Conservation (phyloP, 2,329 filamentous ascomycete genomes). For the Penicillium sp. region DNA sequence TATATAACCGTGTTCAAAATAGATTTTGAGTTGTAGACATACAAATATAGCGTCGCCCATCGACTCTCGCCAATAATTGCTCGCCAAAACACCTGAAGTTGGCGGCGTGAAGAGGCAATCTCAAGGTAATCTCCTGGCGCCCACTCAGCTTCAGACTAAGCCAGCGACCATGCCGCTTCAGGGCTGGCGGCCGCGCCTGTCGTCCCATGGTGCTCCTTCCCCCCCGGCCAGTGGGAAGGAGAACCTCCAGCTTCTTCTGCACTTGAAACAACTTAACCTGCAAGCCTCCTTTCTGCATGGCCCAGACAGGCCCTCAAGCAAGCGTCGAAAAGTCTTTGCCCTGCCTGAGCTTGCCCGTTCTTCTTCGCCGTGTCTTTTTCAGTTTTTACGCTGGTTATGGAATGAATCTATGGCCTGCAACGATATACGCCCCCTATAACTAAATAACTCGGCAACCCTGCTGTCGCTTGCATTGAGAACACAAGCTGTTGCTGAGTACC, state of each 20-base stretch:
- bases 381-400: not conserved
- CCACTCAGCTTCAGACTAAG: not conserved
- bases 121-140: conserved; percentile 34
- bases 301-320: not conserved
- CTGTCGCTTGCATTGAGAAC: not conserved
- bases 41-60: no score
- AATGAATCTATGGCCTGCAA: not conserved
- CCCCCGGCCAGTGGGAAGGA: no score
- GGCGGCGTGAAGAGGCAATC: no score
- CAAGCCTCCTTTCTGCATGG: not conserved
- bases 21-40: no score
- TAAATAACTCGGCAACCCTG: not conserved
- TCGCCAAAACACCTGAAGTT: no score
- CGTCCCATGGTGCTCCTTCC: not conserved
- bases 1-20: no score
- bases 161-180: not conserved
- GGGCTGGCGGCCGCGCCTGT: not conserved
- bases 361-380: not conserved
- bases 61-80: no score
- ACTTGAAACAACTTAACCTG: not conserved
- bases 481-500: not conserved
- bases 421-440: not conserved
- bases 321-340: not conserved
- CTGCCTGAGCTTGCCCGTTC: not conserved
- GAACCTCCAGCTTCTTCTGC: not conserved